These are phyloP conservation scores for Pistacia integerrima DNA, from an alignment of 345 rosid genomes.

Conservation along the genomic window DNA sequence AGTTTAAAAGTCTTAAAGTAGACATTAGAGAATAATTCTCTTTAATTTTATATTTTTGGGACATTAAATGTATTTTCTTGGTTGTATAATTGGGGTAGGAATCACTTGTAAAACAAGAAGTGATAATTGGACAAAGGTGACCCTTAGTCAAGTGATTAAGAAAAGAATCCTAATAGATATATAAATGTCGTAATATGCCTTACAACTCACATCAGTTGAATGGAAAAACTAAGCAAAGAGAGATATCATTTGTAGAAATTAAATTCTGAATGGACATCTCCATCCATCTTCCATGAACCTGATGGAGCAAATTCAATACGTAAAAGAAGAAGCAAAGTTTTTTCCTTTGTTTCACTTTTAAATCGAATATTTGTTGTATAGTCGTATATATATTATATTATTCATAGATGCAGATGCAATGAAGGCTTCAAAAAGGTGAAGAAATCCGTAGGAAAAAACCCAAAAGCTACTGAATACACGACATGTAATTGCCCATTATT, in stretches of 20 bases:
- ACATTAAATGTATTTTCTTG: background rate
- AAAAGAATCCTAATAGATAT: background rate
- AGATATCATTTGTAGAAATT: background rate
- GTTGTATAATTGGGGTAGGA: background rate
- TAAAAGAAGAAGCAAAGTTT: constrained; percentile 7
- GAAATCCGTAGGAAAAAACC: too few relatives aligned
- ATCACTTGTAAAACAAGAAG: constrained; percentile 12
- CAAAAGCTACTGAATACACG: too few relatives aligned
- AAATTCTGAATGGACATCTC: constrained; percentile 6
- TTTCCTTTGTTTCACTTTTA: too few relatives aligned
- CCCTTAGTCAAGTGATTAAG: background rate
- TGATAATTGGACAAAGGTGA: background rate
- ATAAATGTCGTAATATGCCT: constrained; percentile 10
- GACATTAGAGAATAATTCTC: constrained; percentile 7
- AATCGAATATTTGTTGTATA: too few relatives aligned
- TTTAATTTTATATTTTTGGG: background rate
- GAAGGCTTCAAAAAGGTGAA: too few relatives aligned
- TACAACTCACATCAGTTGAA: background rate
- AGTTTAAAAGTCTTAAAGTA: constrained; percentile 15
- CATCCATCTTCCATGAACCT: background rate
- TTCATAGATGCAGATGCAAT: too few relatives aligned
- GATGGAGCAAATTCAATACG: background rate
- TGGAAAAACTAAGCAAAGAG: background rate
- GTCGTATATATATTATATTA: too few relatives aligned
- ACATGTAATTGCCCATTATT: too few relatives aligned